Evolutionary conservation across 768 basidiomycete species (phyloP).

Genomic region (Rhizopogon roseolus): DNA sequence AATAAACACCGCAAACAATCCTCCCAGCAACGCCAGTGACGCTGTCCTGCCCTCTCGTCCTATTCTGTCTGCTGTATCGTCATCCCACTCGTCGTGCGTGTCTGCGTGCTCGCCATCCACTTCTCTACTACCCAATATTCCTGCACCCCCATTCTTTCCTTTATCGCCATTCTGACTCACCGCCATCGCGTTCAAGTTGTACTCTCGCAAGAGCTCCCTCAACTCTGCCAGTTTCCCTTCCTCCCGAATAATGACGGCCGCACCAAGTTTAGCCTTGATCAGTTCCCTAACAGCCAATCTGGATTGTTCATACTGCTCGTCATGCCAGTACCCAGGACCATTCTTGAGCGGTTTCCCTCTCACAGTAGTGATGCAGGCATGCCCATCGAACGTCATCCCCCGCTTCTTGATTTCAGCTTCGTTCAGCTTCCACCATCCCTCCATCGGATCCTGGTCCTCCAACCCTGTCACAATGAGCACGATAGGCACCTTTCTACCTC

Average conservation of each 20-base stretch:
- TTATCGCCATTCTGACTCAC: neutral
- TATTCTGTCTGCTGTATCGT: neutral
- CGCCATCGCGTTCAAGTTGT: neutral
- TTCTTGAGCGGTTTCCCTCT: slow-evolving; percentile 5
- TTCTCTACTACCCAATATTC: neutral
- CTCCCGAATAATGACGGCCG: neutral
- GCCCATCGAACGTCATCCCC: slow-evolving; percentile 31
- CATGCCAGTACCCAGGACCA: neutral
- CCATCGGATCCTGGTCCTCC: slow-evolving; percentile 31
- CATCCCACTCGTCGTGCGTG: neutral
- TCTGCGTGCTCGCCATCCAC: neutral
- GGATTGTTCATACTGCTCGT: slow-evolving; percentile 11
- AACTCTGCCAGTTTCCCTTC: neutral
- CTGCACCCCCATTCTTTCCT: neutral
- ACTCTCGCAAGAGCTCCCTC: neutral
- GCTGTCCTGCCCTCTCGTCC: slow-evolving; percentile 1
- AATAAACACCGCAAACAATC: neutral
- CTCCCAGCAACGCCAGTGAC: neutral
- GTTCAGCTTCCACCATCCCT: slow-evolving; percentile 35
- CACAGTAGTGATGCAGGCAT: slow-evolving; percentile 37
- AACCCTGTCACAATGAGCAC: slow-evolving; percentile 32
- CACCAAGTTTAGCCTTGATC: neutral
- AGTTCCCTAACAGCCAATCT: neutral
- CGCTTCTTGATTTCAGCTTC: slow-evolving; percentile 24
- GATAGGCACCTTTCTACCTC: slow-evolving; percentile 29